Conservation (phyloP, 2,329 filamentous ascomycete species). For the Neonectria punicea region DNA sequence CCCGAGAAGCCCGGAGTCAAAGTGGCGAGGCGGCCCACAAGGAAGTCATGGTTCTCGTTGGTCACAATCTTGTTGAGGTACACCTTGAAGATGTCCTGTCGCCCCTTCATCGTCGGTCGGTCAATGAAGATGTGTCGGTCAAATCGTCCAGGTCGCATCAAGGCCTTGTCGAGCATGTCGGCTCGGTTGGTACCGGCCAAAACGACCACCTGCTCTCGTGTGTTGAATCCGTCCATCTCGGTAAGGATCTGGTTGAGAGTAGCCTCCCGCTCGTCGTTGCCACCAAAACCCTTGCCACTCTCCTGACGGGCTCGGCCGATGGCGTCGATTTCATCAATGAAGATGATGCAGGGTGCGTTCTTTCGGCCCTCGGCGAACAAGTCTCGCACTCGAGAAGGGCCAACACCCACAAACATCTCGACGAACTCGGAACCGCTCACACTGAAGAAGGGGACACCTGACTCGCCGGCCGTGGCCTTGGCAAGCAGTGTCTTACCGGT, state of each 20-base stretch:
- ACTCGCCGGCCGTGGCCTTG: slow-evolving; percentile 97
- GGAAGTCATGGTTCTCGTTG: slow-evolving; percentile 85
- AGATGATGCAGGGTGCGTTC: slow-evolving; percentile 97
- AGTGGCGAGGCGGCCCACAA: slow-evolving; percentile 89
- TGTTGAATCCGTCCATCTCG: slow-evolving; percentile 99
- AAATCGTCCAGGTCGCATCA: slow-evolving; percentile 97
- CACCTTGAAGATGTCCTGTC: slow-evolving; percentile 95
- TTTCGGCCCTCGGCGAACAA: slow-evolving; percentile 94
- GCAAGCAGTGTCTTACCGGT: slow-evolving; percentile 98
- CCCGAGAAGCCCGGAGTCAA: slow-evolving; percentile 96
- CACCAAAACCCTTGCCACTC: slow-evolving; percentile 76
- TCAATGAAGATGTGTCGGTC: slow-evolving; percentile 97
- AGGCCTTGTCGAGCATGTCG: slow-evolving; percentile 92
- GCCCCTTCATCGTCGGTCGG: slow-evolving; percentile 93
- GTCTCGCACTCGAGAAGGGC: slow-evolving; percentile 93
- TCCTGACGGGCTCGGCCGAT: slow-evolving; percentile 92
- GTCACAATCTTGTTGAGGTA: slow-evolving; percentile 96
- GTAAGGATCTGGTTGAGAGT: slow-evolving; percentile 98
- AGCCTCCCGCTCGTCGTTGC: slow-evolving; percentile 96
- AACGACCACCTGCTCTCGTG: slow-evolving; percentile 93
- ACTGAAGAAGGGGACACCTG: slow-evolving; percentile 96
- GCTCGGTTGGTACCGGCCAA: slow-evolving; percentile 96
- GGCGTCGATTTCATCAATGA: slow-evolving; percentile 99
- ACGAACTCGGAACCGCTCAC: slow-evolving; percentile 99
- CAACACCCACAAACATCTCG: slow-evolving; percentile 99